Conservation (phyloP, 768 basidiomycete species). For the Hygrophoropsis aurantiaca region DNA sequence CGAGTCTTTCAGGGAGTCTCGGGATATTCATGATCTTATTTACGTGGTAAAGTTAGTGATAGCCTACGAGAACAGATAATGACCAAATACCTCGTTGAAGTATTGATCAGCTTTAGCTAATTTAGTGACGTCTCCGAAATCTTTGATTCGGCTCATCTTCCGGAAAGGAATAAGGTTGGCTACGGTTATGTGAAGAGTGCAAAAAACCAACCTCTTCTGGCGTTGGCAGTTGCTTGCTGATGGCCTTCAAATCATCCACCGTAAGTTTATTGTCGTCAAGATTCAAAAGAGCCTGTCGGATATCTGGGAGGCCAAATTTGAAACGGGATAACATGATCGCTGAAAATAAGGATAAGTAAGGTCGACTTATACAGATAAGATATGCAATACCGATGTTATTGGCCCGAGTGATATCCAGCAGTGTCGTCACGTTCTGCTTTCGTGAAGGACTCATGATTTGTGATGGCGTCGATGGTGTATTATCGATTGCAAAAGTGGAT, state of each 20-base stretch:
- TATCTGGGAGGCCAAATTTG: conserved; percentile 60
- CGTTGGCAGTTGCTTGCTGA: conserved; percentile 76
- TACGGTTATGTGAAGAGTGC: background rate
- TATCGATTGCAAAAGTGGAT: conserved; percentile 66
- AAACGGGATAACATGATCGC: conserved; percentile 85
- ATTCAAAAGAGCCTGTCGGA: conserved; percentile 69
- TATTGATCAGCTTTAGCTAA: conserved; percentile 85
- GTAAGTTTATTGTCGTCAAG: conserved; percentile 68
- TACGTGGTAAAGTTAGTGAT: conserved; percentile 6
- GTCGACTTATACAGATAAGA: background rate
- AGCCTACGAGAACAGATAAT: background rate
- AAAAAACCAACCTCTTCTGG: conserved; percentile 64
- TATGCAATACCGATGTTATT: conserved; percentile 71
- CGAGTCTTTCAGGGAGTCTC: conserved; percentile 67
- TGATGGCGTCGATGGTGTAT: conserved; percentile 39
- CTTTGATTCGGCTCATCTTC: conserved; percentile 63
- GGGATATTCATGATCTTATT: conserved; percentile 76
- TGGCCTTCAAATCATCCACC: conserved; percentile 73
- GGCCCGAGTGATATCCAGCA: conserved; percentile 79
- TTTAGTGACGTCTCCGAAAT: conserved; percentile 69
- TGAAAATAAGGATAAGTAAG: conserved; percentile 22
- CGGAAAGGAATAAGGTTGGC: background rate
- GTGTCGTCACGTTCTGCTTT: conserved; percentile 64
- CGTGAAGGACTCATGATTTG: conserved; percentile 40
- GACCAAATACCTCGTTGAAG: conserved; percentile 62